Percentiles rank a stretch among this genome's conserved stretches.
Conservation (phyloP, 2,329 filamentous ascomycete species). For the Beauveria sp. region DNA sequence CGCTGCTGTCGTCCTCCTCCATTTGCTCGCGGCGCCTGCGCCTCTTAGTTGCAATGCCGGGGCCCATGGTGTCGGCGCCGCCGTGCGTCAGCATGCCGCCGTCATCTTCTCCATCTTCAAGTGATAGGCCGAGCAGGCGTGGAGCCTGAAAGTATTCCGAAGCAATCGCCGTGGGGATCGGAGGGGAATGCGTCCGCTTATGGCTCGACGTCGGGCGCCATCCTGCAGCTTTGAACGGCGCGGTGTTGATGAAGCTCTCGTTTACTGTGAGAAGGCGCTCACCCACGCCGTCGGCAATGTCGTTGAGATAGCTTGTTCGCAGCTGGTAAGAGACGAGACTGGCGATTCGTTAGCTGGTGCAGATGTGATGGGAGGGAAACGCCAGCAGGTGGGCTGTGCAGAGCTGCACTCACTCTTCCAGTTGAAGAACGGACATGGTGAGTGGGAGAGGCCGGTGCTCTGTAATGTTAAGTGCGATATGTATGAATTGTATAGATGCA, state of each 20-base stretch:
- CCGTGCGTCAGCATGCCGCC: conserved; percentile 64
- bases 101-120: conserved; percentile 66
- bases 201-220: conserved; percentile 69
- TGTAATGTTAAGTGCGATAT: neutral
- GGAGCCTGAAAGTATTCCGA: conserved; percentile 78
- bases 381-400: neutral
- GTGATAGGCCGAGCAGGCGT: conserved; percentile 52
- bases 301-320: conserved; percentile 69
- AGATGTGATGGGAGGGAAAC: neutral
- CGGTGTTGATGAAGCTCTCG: conserved; percentile 69
- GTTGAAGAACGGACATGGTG: conserved; percentile 37
- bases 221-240: conserved; percentile 74
- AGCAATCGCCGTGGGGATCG: conserved; percentile 74
- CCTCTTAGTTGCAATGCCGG: conserved; percentile 58
- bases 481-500: neutral
- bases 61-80: conserved; percentile 60
- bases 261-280: conserved; percentile 79
- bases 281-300: conserved; percentile 76
- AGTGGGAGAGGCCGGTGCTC: too few species aligned
- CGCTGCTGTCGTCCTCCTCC: conserved; percentile 80
- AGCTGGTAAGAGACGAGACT: conserved; percentile 79
- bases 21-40: conserved; percentile 63
- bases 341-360: conserved; percentile 9
- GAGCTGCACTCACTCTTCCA: conserved; percentile 30
- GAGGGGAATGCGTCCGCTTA: conserved; percentile 78